These are phyloP conservation scores for Suillus placidus DNA, from an alignment of 768 basidiomycete species.

Conservation along the genomic window DNA sequence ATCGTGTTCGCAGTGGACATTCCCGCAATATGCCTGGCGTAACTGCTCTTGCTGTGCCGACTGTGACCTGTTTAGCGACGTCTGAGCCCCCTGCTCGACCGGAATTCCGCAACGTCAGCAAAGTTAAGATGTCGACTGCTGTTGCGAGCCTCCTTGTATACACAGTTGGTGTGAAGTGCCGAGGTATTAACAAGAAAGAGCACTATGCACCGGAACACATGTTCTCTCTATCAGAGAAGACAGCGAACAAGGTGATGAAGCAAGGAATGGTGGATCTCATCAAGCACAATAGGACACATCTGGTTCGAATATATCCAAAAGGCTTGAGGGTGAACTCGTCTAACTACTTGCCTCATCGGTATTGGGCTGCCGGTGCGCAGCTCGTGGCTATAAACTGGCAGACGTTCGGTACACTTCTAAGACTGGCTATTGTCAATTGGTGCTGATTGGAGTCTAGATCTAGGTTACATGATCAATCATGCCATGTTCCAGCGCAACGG, in stretches of 20 bases:
- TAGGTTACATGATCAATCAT: conserved; percentile 90
- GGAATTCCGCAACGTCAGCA: conserved; percentile 31
- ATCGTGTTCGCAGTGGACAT: conserved; percentile 41
- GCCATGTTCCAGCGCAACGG: conserved; percentile 95
- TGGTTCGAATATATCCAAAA: conserved; percentile 87
- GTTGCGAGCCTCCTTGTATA: conserved; percentile 84
- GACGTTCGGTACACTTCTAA: conserved; percentile 70
- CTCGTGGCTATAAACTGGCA: conserved; percentile 98
- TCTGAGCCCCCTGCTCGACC: conserved; percentile 21
- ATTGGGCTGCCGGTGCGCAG: conserved; percentile 89
- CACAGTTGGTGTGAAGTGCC: conserved; percentile 94
- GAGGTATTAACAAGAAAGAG: conserved; percentile 85
- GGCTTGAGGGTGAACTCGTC: conserved; percentile 79
- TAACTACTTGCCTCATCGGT: conserved; percentile 87
- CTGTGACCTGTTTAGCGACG: conserved; percentile 17
- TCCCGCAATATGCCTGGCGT: conserved; percentile 23
- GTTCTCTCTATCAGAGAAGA: conserved; percentile 89
- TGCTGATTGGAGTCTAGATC: conserved; percentile 50
- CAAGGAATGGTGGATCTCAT: conserved; percentile 70
- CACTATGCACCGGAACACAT: conserved; percentile 86
- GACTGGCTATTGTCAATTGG: conserved; percentile 5
- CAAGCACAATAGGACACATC: conserved; percentile 82
- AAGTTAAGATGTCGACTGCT: conserved; percentile 72
- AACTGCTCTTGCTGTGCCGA: conserved; percentile 16
- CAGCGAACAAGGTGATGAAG: conserved; percentile 76